Evolutionary conservation across 441 rosid species (phyloP), one percentile per base, ranked within the genome.

Genomic region (Brassica hybrid): DNA sequence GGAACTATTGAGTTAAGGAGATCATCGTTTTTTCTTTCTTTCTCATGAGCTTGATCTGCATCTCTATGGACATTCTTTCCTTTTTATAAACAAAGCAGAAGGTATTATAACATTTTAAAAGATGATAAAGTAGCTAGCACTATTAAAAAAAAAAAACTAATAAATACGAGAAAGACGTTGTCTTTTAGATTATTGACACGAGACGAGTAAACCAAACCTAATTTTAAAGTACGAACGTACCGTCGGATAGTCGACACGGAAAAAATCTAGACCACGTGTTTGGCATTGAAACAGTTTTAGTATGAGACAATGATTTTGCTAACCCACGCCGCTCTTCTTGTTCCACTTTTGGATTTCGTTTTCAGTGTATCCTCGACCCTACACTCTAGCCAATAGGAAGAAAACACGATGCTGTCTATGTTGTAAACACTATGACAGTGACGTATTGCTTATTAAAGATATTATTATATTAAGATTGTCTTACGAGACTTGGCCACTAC

Each of bases 101-200:
- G 58, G 61, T 76, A 25, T 50, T 56, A 16, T 1, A 13, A 23
- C 14, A 36, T 65, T 2, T 4, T 52, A 34, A 32, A 50, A 36
- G 27, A 34, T 10, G 12, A 58, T 45, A 50, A 32, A 66, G 61
- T 43, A 43, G 71, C 25, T 57, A 41, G 23, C 30, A 18, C 10
- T 21, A 7, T 54, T 14, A 25, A 7, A 6, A 21, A 63, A 64
- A 65, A 65, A 7, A 56, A 56, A 56, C 60, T 17, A 56, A 17
- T 18, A 57, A 25, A 70, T 70, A 16, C 23, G 36, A 64, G 17
- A 34, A 50, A 34, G 63, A 61, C 69, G 18, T 61, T 69, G 11
- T 69, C 36, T 64, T 43, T 77, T 72, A 62, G 67, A 67, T 36
- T 72, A 72, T 72, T 66, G 65, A 78, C 65, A 78, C 60, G 60